Evolutionary conservation across 306 rosid genomes (phyloP).

Genomic region (Cucumis melo): DNA sequence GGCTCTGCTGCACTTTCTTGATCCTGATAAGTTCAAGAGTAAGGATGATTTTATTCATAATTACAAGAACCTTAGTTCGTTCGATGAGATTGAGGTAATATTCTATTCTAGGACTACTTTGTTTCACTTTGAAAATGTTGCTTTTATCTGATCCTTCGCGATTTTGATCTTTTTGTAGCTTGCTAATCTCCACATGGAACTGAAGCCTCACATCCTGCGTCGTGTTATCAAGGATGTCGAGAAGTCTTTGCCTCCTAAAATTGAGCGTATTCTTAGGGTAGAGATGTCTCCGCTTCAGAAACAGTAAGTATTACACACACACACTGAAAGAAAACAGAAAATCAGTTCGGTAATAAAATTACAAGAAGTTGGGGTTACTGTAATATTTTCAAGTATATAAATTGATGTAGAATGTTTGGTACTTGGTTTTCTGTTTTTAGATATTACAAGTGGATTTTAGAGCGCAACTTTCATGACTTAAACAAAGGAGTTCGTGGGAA

Average conservation of each 20-base stretch:
- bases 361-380: not conserved
- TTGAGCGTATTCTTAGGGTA: slow-evolving; percentile 93
- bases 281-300: slow-evolving; percentile 99
- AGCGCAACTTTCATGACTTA: slow-evolving; percentile 92
- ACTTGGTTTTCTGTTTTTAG: slow-evolving; percentile 21
- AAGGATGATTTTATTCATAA: slow-evolving; percentile 94
- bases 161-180: slow-evolving; percentile 38
- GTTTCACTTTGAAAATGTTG: not conserved
- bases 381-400: not conserved
- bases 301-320: slow-evolving; percentile 39
- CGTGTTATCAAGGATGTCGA: slow-evolving; percentile 99
- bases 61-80: slow-evolving; percentile 96
- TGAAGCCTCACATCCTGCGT: slow-evolving; percentile 97
- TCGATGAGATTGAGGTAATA: slow-evolving; percentile 88
- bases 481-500: slow-evolving; percentile 99
- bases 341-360: not conserved
- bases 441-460: slow-evolving; percentile 99
- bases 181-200: slow-evolving; percentile 94
- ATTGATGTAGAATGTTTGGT: not conserved
- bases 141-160: slow-evolving; percentile 1
- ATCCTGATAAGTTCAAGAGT: slow-evolving; percentile 68
- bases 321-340: not conserved
- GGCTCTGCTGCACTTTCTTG: slow-evolving; percentile 99
- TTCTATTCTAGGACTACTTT: not conserved
- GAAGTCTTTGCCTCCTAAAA: slow-evolving; percentile 96